A percentile compares a stretch with the other conserved stretches of the same genome.
Conservation (phyloP, 2,329 filamentous ascomycete genomes). For the Dothideomycetidae sp. region DNA sequence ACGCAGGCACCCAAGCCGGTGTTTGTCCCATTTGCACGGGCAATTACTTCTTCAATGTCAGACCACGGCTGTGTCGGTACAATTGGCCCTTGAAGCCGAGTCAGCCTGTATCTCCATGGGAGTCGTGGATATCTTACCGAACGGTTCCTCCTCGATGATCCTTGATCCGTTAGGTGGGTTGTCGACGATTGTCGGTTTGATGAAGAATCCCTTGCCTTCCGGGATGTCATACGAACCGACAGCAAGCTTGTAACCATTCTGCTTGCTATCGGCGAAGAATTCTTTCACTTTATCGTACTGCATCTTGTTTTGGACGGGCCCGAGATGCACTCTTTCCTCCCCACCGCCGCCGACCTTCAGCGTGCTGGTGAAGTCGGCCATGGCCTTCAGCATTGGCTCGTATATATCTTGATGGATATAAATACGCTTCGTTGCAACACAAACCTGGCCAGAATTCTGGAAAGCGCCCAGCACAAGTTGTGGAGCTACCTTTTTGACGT, state of each 20-base stretch:
- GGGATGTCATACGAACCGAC: slow-evolving; percentile 38
- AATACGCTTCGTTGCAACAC: slow-evolving; percentile 39
- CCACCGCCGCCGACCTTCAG: slow-evolving; percentile 30
- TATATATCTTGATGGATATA: slow-evolving; percentile 45
- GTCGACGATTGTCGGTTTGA: slow-evolving; percentile 33
- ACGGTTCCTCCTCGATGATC: slow-evolving; percentile 36
- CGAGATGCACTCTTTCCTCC: slow-evolving; percentile 35
- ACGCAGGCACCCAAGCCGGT: slow-evolving; percentile 41
- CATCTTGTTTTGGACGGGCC: slow-evolving; percentile 44
- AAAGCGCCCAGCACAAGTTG: slow-evolving; percentile 40
- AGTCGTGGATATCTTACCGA: slow-evolving; percentile 19
- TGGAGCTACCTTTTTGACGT: slow-evolving; percentile 36
- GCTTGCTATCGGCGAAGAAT: slow-evolving; percentile 26
- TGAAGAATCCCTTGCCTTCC: slow-evolving; percentile 27
- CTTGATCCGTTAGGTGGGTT: slow-evolving; percentile 27
- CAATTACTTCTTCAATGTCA: slow-evolving; percentile 34
- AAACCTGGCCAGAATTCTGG: slow-evolving; percentile 45
- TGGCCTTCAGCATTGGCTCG: slow-evolving; percentile 31
- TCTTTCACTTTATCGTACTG: slow-evolving; percentile 38
- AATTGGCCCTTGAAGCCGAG: slow-evolving; percentile 24
- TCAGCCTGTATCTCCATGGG: slow-evolving; percentile 1
- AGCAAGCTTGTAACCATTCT: slow-evolving; percentile 36
- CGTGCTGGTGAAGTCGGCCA: slow-evolving; percentile 31
- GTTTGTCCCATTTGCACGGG: slow-evolving; percentile 34
- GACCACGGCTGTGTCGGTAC: slow-evolving; percentile 33